Base-by-base conservation (phyloP, 164 flowering plant genomes). In the Taxillus chinensis region DNA sequence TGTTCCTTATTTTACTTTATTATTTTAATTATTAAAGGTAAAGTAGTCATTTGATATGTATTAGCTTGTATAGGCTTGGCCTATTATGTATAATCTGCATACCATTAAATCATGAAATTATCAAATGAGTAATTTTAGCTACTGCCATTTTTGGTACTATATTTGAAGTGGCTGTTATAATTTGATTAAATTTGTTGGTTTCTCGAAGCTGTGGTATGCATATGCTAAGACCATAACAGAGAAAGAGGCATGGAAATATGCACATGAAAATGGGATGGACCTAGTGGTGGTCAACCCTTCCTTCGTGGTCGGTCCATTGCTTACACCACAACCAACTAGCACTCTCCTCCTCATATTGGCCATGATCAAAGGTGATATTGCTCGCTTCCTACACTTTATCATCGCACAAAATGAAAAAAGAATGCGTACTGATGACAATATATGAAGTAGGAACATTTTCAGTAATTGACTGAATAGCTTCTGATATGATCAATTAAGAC, bases 251-350 rank as follows among this genome's bases (percentile, higher is more conserved):
- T 84, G 93, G 93, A 72, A 63, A 61, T 40, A 77, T 10, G 91
- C 96, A 11, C 59, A 72, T 59, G 84, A 87, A 63, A 58, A 27
- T 3, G 79, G 83, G 37, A 73, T 86, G 45, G 85, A 89, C 69
- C 75, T 86, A 3, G 91, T 86, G 39, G 91, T 80, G 57, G 89
- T 86, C 53, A 89, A 89, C 70, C 89, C 96, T 13, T 85, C 96
- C 56, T 85, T 77, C 42, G 90, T 85, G 1, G 81, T 89, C 49
- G 96, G 96, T 62, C 96, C 96, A 12, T 64, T 90, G 75, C 83
- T 93, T 59, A 73, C 86, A 8, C 95, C 97, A 49, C 78, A 83
- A 27, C 96, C 96, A 55, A 89, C 99, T 57, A 93, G 99, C 62
- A 86, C 95, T 37, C 75, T 89, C 48, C 83, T 70, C 5, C 4